These are phyloP conservation scores for Kalanchoe fedtschenkoi DNA, from an alignment of 164 flowering plant species.

Conservation along the genomic window DNA sequence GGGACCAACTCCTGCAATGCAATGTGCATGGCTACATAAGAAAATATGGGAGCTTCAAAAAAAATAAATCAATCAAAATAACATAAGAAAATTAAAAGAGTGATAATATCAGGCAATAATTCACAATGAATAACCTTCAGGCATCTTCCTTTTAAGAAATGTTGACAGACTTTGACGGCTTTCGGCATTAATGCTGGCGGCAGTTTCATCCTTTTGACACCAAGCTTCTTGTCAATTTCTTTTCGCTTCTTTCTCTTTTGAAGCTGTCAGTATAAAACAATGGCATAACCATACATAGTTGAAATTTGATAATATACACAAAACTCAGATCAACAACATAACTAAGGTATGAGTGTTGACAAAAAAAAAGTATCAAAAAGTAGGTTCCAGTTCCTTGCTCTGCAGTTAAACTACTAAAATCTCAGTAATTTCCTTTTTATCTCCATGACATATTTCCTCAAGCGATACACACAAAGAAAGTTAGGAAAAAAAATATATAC, in stretches of 20 bases:
- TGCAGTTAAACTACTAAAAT: not conserved
- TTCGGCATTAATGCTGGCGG: conserved; percentile 45
- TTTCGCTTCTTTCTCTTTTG: conserved; percentile 50
- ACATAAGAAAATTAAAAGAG: not conserved
- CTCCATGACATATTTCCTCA: not conserved
- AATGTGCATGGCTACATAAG: too few relatives aligned
- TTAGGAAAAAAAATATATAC: not conserved
- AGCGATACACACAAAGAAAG: not conserved
- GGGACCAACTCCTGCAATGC: too few relatives aligned
- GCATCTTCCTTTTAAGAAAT: conserved; percentile 71
- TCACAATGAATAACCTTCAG: conserved; percentile 35
- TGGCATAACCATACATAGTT: not conserved
- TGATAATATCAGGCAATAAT: not conserved
- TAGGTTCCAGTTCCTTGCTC: not conserved
- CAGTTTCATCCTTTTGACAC: conserved; percentile 66
- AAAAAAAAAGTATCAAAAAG: not conserved
- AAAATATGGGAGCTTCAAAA: not conserved
- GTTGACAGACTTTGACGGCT: conserved; percentile 35
- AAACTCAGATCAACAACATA: not conserved
- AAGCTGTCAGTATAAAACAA: conserved; percentile 26
- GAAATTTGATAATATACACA: not conserved
- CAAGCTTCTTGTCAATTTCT: conserved; percentile 47
- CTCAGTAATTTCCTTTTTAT: not conserved
- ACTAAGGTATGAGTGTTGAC: not conserved
- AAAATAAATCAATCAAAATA: not conserved